Evolutionary conservation across 495 filamentous ascomycete genomes (phyloP).

Genomic region (Margaritispora aquatica): DNA sequence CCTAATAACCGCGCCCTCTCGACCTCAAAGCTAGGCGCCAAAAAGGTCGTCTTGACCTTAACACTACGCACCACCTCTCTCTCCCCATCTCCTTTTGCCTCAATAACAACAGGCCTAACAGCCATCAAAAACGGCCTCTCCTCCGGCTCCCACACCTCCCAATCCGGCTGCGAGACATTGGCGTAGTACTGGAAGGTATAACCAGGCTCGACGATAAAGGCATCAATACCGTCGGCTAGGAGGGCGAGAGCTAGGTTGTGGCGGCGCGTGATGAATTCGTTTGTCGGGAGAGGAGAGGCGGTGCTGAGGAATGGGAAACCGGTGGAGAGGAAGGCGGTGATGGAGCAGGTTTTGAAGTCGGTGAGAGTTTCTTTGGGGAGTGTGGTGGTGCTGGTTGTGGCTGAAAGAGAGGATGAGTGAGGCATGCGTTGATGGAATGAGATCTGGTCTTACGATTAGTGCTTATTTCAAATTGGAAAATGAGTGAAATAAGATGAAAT

Average conservation of each 20-base stretch:
- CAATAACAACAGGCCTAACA: constrained; percentile 30
- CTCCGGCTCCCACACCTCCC: constrained; percentile 56
- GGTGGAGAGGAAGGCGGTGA: constrained; percentile 32
- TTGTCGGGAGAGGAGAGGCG: constrained; percentile 31
- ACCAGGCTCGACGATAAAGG: constrained; percentile 48
- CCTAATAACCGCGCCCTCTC: constrained; percentile 43
- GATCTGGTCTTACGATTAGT: background rate
- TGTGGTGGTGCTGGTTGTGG: background rate
- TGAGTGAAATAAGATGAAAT: background rate
- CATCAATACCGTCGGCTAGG: constrained; percentile 35
- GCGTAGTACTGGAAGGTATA: constrained; percentile 54
- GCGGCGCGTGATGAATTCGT: constrained; percentile 39
- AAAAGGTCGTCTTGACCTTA: constrained; percentile 41
- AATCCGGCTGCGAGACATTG: constrained; percentile 47
- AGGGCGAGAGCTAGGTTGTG: constrained; percentile 42
- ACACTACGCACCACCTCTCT: constrained; percentile 29
- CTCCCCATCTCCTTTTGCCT: too few relatives aligned
- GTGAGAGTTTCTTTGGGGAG: constrained; percentile 27
- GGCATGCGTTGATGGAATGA: background rate
- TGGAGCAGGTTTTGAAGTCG: constrained; percentile 39
- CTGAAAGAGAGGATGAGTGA: constrained; percentile 30
- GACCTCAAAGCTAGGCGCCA: constrained; percentile 48
- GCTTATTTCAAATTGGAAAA: background rate
- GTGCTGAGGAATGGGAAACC: constrained; percentile 39
- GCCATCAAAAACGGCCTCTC: constrained; percentile 52